These are phyloP conservation scores for Acidiella bohemica DNA, from an alignment of 495 filamentous ascomycete genomes.

Conservation along the genomic window DNA sequence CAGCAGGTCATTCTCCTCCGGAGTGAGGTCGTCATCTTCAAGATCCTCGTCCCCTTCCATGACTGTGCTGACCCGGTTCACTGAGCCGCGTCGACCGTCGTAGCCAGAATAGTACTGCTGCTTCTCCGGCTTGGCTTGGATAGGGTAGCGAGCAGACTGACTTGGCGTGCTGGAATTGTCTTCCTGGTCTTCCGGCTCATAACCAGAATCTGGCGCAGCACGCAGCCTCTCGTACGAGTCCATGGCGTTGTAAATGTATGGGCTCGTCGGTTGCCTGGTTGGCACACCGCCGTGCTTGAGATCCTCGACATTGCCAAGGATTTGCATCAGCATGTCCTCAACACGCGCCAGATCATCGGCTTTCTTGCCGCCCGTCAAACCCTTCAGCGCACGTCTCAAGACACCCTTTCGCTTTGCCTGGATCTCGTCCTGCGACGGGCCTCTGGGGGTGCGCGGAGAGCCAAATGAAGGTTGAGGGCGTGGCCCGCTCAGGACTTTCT, in stretches of 20 bases:
- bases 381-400: slow-evolving; percentile 81
- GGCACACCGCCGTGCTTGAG: slow-evolving; percentile 47
- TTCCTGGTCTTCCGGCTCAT: slow-evolving; percentile 72
- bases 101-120: slow-evolving; percentile 36
- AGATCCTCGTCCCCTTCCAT: slow-evolving; percentile 40
- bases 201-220: slow-evolving; percentile 46
- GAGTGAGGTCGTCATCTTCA: slow-evolving; percentile 26
- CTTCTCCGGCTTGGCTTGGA: slow-evolving; percentile 47
- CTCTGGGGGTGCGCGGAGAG: slow-evolving; percentile 37
- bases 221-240: slow-evolving; percentile 43
- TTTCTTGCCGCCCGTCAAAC: slow-evolving; percentile 63
- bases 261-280: slow-evolving; percentile 23
- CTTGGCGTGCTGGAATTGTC: slow-evolving; percentile 62
- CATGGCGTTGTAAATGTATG: slow-evolving; percentile 22
- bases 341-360: slow-evolving; percentile 80
- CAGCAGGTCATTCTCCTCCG: slow-evolving; percentile 18
- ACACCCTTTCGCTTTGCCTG: slow-evolving; percentile 74
- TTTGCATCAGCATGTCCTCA: slow-evolving; percentile 86
- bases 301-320: slow-evolving; percentile 81
- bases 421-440: slow-evolving; percentile 49
- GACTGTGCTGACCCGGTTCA: slow-evolving; percentile 77
- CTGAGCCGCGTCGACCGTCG: slow-evolving; percentile 50
- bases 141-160: slow-evolving; percentile 67
- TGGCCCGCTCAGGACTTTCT: slow-evolving; percentile 72
- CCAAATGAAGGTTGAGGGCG: slow-evolving; percentile 68